These are phyloP conservation scores for Trichosanthes cucumerina DNA, from an alignment of 306 rosid genomes.

Conservation along the genomic window DNA sequence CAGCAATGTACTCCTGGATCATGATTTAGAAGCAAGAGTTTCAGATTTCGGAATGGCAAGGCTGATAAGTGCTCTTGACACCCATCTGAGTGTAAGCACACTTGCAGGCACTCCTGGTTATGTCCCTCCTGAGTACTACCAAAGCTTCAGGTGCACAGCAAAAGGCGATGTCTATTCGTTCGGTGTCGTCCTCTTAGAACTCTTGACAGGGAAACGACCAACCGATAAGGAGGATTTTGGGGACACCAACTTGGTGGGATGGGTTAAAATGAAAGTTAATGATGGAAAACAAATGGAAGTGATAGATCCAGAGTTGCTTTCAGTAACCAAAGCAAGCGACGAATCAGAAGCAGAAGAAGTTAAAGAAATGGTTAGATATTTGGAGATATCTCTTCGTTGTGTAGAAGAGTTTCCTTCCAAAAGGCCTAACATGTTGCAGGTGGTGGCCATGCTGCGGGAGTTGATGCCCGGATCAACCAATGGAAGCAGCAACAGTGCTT, in stretches of 20 bases:
- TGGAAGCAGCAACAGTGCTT: slow-evolving; percentile 80
- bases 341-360: slow-evolving; percentile 83
- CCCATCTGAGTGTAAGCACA: slow-evolving; percentile 94
- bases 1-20: slow-evolving; percentile 83
- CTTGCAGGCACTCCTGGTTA: slow-evolving; percentile 96
- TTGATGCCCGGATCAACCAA: slow-evolving; percentile 60
- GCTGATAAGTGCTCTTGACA: slow-evolving; percentile 93
- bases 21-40: slow-evolving; percentile 84
- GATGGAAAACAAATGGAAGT: slow-evolving; percentile 94
- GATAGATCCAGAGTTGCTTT: slow-evolving; percentile 60
- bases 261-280: slow-evolving; percentile 80
- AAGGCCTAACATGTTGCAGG: slow-evolving; percentile 95
- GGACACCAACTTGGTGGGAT: slow-evolving; percentile 89
- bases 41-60: slow-evolving; percentile 98
- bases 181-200: slow-evolving; percentile 81
- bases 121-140: slow-evolving; percentile 97
- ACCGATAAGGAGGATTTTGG: slow-evolving; percentile 94
- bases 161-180: slow-evolving; percentile 90
- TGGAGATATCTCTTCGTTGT: slow-evolving; percentile 63
- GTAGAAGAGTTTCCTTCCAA: slow-evolving; percentile 84
- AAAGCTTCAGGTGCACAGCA: slow-evolving; percentile 93
- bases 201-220: slow-evolving; percentile 77
- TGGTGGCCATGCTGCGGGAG: slow-evolving; percentile 74
- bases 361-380: slow-evolving; percentile 74
- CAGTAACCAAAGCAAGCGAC: slow-evolving; percentile 51